Conservation (phyloP, 257 asterid genomes). For the Paraleonurus japonicus region DNA sequence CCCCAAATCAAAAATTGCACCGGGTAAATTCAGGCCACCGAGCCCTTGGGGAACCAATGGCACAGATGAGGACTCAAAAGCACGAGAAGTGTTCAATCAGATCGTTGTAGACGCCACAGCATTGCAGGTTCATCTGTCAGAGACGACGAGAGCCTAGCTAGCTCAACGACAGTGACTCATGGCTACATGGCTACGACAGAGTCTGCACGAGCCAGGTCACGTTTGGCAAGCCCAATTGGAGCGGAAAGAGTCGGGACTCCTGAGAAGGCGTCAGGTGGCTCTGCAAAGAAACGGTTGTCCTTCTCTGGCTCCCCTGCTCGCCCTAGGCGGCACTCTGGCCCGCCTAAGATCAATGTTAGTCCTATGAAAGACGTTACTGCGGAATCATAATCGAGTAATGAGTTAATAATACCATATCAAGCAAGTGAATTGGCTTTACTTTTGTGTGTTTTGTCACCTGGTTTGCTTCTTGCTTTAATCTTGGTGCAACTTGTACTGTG, state of each 20-base stretch:
- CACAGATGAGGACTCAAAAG: conserved; percentile 74
- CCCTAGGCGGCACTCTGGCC: conserved; percentile 60
- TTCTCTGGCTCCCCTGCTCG: conserved; percentile 53
- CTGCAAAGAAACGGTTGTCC: conserved; percentile 67
- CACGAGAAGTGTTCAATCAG: conserved; percentile 57
- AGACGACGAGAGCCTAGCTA: conserved; percentile 76
- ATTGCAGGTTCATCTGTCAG: conserved; percentile 61
- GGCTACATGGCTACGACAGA: conserved; percentile 73
- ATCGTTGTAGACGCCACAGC: conserved; percentile 70
- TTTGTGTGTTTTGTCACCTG: not conserved
- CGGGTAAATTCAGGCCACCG: conserved; percentile 32
- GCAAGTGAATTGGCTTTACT: conserved; percentile 12
- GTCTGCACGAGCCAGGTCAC: conserved; percentile 70
- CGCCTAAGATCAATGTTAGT: conserved; percentile 40
- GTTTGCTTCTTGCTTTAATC: not conserved
- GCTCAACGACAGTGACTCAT: conserved; percentile 48
- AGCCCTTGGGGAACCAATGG: conserved; percentile 45
- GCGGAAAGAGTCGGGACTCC: conserved; percentile 43
- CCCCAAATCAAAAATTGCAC: conserved; percentile 43
- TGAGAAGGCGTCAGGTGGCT: conserved; percentile 35
- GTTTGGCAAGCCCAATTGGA: conserved; percentile 52
- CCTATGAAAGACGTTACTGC: conserved; percentile 31
- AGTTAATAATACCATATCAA: not conserved
- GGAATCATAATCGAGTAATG: conserved; percentile 4
- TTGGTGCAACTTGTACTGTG: not conserved